phyloP scores from a whole-genome alignment of 495 filamentous ascomycete genomes.

The Neohortaea acidophila region DNA sequence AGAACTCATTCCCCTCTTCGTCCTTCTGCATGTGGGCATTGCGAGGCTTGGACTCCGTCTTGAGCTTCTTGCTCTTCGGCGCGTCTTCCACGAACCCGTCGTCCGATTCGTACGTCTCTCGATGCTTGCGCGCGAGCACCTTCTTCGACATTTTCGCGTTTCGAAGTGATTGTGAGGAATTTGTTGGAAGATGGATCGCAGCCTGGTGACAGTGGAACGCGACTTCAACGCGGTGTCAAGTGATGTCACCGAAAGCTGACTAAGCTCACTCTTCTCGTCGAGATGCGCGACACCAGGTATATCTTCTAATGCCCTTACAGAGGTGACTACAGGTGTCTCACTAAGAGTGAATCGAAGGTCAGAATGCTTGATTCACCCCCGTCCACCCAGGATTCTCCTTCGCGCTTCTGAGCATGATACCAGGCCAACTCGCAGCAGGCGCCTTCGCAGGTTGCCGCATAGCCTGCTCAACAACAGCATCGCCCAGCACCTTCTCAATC shows the following conservation, averaged over 20 bases:
- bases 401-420: slow-evolving; percentile 20
- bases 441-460: slow-evolving; percentile 28
- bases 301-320: no score
- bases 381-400: slow-evolving; percentile 22
- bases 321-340: no score
- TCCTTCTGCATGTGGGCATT: slow-evolving; percentile 14
- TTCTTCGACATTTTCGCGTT: slow-evolving; percentile 8
- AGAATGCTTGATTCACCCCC: slow-evolving; percentile 33
- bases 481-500: slow-evolving; percentile 33
- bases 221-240: no score
- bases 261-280: no score
- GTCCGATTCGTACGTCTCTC: slow-evolving; percentile 12
- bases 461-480: slow-evolving; percentile 33
- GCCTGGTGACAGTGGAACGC: no score
- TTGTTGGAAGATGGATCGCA: no score
- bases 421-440: slow-evolving; percentile 25
- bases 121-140: slow-evolving; percentile 3
- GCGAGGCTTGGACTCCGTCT: background rate
- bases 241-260: no score
- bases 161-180: background rate
- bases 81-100: slow-evolving; percentile 19
- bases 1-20: slow-evolving; percentile 20
- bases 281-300: no score
- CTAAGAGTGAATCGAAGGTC: slow-evolving; percentile 9
- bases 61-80: slow-evolving; percentile 11